Base-by-base conservation (phyloP, 2,329 filamentous ascomycete species). In the Helotiales sp. region DNA sequence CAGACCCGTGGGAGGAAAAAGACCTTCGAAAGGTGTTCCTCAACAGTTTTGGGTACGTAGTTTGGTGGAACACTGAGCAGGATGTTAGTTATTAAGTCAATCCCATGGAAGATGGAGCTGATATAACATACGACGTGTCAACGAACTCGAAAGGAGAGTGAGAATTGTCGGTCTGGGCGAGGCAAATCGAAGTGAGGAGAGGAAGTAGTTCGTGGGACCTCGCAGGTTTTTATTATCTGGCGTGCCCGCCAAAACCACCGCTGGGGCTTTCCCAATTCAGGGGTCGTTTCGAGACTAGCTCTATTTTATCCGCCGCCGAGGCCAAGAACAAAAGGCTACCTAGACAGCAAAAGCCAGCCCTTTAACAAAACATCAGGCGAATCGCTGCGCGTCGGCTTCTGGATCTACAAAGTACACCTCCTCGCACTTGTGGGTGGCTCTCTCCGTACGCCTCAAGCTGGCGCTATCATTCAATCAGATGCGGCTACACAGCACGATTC, bases 1-100 rank as follows among this genome's bases (percentile, higher is more conserved):
- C 12, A 25, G 5, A 5, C n/a, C n/a, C n/a, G 2, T 44, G 22
- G 19, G 40, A 44, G 40, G 22, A 44, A 44, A n/a, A n/a, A 44
- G 38, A 24, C 24, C 10, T 24, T 6, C 13, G 54, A 44, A 47
- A 9, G 13, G 40, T 54, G 44, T 62, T 63, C 59, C 58, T 62
- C 58, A 57, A 17, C 13, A 44, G 40, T 15, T 44, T 8, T 8
- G 22, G 22, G 13, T 44, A 36, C 19, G 27, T 5, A 12, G 27
- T 53, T 25, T 29, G 17, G 40, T 56, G 29, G 52, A 47, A 53
- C 52, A 46, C 56, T 59, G 54, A 38, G 33, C n/a, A 17, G 36
- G 36, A 52, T 55, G 40, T 62, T 25, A 62, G 55, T 54, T n/a
- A n/a, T n/a, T n/a, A n/a, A n/a, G n/a, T n/a, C n/a, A n/a, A n/a